Evolutionary conservation across 768 basidiomycete species (phyloP), one percentile per base, ranked within the genome.

Genomic region (Leccinum obscurum): DNA sequence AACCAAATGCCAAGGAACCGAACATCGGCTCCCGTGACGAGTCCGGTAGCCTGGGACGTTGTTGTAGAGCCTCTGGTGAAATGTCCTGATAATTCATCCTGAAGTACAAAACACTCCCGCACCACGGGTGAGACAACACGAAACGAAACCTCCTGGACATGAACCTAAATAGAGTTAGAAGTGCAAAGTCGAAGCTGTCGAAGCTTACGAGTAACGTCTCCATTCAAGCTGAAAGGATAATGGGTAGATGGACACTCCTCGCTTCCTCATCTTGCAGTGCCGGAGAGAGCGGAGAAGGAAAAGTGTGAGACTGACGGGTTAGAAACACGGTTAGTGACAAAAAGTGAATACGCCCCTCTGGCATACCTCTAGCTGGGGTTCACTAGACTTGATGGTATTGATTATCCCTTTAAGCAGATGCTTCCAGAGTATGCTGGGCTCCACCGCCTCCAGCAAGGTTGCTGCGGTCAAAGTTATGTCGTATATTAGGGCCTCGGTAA

Each of bases 381-480:
- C 78, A 58, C 79, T 76, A 4, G 79, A 80, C 3, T 69, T 70
- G 15, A 92, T 74, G 58, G 89, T 85, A 2, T 76, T 64, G 61
- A 89, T 77, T n/a, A 89, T 75, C 8, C 80, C 73, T 41, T 73
- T 67, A 55, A 92, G 80, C 0, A 99, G 68, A 51, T 87, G 83
- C 65, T 85, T 89, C 96, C 96, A 99, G 5, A 94, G 78, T 48
- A 93, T 78, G 56, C 85, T 84, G 3, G 95, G 97, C 62, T 98
- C 97, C 17, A 90, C 83, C 17, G 92, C 89, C 72, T 98, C 95
- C 64, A 95, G 93, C 0, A 99, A 77, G 2, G 92, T 91, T 62
- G 84, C 89, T 0, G 92, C 93, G 1, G 95, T 94, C 81, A 92
- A 86, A 15, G 81, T 80, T 39, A 92, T 81, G 65, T 96, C 92